These are phyloP conservation scores for Clarireedia hainanense DNA, from an alignment of 2,329 filamentous ascomycete genomes.

Conservation along the genomic window DNA sequence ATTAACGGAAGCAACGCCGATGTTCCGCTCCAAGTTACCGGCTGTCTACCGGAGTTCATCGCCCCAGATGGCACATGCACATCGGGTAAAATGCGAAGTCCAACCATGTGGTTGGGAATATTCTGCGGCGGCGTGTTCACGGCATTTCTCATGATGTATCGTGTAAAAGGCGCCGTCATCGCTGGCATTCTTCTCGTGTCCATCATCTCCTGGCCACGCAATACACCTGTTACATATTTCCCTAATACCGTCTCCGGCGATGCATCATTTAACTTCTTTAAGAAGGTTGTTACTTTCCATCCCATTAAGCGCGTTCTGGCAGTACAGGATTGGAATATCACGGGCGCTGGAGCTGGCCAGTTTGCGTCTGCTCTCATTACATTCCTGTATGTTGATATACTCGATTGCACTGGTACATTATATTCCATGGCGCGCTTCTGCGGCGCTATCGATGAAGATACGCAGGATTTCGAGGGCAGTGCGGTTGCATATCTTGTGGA, in stretches of 20 bases:
- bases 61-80: constrained; percentile 50
- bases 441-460: constrained; percentile 70
- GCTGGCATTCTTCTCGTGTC: constrained; percentile 75
- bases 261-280: constrained; percentile 75
- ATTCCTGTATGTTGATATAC: constrained; percentile 84
- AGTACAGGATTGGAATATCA: constrained; percentile 68
- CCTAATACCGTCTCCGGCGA: constrained; percentile 64
- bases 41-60: constrained; percentile 33
- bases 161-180: constrained; percentile 81
- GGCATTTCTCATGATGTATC: constrained; percentile 73
- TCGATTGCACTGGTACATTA: constrained; percentile 78
- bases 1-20: constrained; percentile 63
- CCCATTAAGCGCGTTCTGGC: constrained; percentile 61
- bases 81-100: constrained; percentile 68
- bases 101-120: constrained; percentile 81
- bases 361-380: constrained; percentile 81
- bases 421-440: constrained; percentile 87
- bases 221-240: constrained; percentile 72
- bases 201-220: constrained; percentile 80
- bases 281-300: constrained; percentile 78
- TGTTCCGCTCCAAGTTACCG: constrained; percentile 66
- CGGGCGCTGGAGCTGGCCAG: constrained; percentile 60
- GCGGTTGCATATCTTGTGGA: constrained; percentile 79
- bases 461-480: constrained; percentile 81
- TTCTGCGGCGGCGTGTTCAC: constrained; percentile 80